Evolutionary conservation across 768 basidiomycete species (phyloP).

Genomic region (Phanerochaete sordida): DNA sequence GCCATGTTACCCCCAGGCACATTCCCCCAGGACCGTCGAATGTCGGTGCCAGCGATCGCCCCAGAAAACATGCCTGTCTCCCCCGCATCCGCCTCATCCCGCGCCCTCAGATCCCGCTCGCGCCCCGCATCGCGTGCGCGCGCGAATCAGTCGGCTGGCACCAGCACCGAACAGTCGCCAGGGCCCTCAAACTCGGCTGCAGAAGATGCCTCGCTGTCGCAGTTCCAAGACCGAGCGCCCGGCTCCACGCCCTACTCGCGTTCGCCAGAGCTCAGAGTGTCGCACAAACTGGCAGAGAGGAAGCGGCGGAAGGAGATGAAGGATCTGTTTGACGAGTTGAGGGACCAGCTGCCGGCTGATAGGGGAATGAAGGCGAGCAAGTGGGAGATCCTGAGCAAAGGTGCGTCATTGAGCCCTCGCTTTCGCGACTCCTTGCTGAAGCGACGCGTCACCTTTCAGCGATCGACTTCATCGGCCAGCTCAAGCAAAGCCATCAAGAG

Average conservation of each 20-base stretch:
- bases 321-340: slow-evolving; percentile 93
- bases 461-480: slow-evolving; percentile 79
- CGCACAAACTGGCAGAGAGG: slow-evolving; percentile 95
- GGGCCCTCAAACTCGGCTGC: slow-evolving; percentile 12
- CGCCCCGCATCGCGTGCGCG: slow-evolving; percentile 66
- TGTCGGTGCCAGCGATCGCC: slow-evolving; percentile 58
- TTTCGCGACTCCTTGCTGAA: neutral
- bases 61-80: slow-evolving; percentile 45
- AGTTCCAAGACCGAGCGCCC: slow-evolving; percentile 37
- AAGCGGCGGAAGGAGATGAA: slow-evolving; percentile 99
- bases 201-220: slow-evolving; percentile 15
- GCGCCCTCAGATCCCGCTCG: slow-evolving; percentile 62
- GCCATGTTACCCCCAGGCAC: slow-evolving; percentile 52
- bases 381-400: slow-evolving; percentile 98
- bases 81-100: slow-evolving; percentile 40
- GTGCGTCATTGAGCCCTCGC: slow-evolving; percentile 37
- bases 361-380: slow-evolving; percentile 96
- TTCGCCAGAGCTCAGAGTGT: slow-evolving; percentile 90
- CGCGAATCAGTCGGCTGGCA: slow-evolving; percentile 37
- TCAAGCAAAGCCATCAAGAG: slow-evolving; percentile 76
- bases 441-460: slow-evolving; percentile 39
- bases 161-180: slow-evolving; percentile 21
- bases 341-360: slow-evolving; percentile 89
- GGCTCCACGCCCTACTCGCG: slow-evolving; percentile 86
- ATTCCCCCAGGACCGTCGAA: slow-evolving; percentile 64